phyloP scores from a whole-genome alignment of 805 yeast genomes.

The Lachancea quebecensis region DNA sequence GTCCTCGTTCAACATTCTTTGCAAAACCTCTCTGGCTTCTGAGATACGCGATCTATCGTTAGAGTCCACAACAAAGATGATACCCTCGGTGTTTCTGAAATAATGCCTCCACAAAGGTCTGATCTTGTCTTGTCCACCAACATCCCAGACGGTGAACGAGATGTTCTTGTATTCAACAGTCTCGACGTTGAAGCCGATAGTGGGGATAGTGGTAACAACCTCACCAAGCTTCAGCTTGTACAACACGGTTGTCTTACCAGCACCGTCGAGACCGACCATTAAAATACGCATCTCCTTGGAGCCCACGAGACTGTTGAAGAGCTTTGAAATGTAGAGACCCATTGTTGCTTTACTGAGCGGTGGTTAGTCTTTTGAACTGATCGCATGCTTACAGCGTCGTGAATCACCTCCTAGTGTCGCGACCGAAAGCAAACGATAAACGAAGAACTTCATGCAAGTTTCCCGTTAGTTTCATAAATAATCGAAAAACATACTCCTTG shows the following conservation, averaged over 20 bases:
- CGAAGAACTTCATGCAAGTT: too few relatives aligned
- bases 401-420: too few relatives aligned
- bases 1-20: slow-evolving; percentile 97
- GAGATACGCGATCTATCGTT: slow-evolving; percentile 96
- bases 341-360: slow-evolving; percentile 36
- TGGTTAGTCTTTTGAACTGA: not conserved
- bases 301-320: slow-evolving; percentile 92
- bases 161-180: slow-evolving; percentile 96
- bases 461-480: too few relatives aligned
- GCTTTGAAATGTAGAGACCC: slow-evolving; percentile 94
- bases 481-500: too few relatives aligned
- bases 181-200: slow-evolving; percentile 96
- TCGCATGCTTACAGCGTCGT: too few relatives aligned
- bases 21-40: slow-evolving; percentile 97
- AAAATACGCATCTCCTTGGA: slow-evolving; percentile 96
- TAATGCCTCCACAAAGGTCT: slow-evolving; percentile 99
- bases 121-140: slow-evolving; percentile 99
- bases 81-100: slow-evolving; percentile 98
- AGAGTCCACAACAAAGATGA: slow-evolving; percentile 94
- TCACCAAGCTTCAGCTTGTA: slow-evolving; percentile 94
- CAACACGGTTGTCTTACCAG: slow-evolving; percentile 95
- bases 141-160: slow-evolving; percentile 97
- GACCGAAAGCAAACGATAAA: too few relatives aligned
- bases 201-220: slow-evolving; percentile 93
- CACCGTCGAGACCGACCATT: slow-evolving; percentile 98